These are phyloP conservation scores for Xylaria sp. DNA, from an alignment of 2,329 filamentous ascomycete species.

Conservation along the genomic window DNA sequence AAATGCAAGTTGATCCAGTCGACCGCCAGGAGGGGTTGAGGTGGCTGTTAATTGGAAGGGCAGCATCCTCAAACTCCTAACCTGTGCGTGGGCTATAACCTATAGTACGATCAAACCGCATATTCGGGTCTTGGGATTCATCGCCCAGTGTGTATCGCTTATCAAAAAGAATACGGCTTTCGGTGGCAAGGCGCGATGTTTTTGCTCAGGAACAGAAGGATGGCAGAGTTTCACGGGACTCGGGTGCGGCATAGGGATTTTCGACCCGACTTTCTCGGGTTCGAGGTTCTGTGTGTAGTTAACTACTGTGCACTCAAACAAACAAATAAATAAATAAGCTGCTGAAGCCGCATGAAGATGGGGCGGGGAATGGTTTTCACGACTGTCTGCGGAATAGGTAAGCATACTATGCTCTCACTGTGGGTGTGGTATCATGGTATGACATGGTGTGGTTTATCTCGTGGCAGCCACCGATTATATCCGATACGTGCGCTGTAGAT, in stretches of 20 bases:
- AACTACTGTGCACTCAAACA: background rate
- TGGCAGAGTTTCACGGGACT: background rate
- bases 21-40: slow-evolving; percentile 2
- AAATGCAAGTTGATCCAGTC: slow-evolving; percentile 1
- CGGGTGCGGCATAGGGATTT: background rate
- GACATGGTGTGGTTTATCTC: slow-evolving; percentile 34
- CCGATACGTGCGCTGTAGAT: background rate
- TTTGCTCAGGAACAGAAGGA: background rate
- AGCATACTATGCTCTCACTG: background rate
- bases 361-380: slow-evolving; percentile 2
- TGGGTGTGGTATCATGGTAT: slow-evolving; percentile 24
- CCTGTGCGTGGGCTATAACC: background rate
- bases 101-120: slow-evolving; percentile 10
- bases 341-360: slow-evolving; percentile 2
- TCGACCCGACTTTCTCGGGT: background rate
- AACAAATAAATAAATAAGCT: background rate
- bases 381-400: background rate
- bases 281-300: background rate
- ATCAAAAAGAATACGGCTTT: background rate
- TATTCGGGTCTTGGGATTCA: background rate
- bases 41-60: slow-evolving; percentile 4
- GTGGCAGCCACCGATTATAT: slow-evolving; percentile 29
- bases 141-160: background rate
- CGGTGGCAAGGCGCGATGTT: background rate
- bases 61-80: background rate